Percentiles rank a stretch among this genome's conserved stretches.
phyloP scores from a whole-genome alignment of 139 green algal genomes.

The Coccomyxa sp. region DNA sequence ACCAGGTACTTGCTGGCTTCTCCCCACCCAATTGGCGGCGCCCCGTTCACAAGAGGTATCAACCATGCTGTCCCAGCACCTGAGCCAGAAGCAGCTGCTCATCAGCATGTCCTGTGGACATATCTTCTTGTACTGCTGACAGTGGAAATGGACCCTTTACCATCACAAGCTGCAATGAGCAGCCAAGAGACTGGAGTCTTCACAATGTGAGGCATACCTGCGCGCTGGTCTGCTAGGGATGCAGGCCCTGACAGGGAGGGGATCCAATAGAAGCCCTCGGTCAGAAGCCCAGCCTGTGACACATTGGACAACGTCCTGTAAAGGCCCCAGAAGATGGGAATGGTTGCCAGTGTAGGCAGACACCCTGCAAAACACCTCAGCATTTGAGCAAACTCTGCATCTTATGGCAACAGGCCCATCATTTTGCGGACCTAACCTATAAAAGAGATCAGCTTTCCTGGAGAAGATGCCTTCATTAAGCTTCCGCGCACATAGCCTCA shows the following conservation, averaged over 20 bases:
- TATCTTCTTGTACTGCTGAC: neutral
- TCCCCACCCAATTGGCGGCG: constrained; percentile 90
- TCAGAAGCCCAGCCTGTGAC: constrained; percentile 28
- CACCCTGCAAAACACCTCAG: constrained; percentile 72
- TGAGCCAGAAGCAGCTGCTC: constrained; percentile 2
- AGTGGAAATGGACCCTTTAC: neutral
- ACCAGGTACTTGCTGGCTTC: constrained; percentile 78
- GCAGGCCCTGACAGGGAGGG: constrained; percentile 69
- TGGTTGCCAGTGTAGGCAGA: constrained; percentile 83
- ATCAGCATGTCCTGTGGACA: no score
- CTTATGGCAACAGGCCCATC: no score
- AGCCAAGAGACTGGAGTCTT: no score
- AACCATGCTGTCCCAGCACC: constrained; percentile 72
- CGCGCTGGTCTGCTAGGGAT: constrained; percentile 32
- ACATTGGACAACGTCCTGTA: constrained; percentile 73
- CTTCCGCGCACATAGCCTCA: no score
- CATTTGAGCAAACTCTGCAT: no score
- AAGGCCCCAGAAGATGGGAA: constrained; percentile 91
- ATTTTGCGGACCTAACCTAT: no score
- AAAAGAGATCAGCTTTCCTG: no score
- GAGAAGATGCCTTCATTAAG: no score
- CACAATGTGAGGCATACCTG: no score
- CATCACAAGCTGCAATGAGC: neutral
- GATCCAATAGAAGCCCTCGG: constrained; percentile 87
- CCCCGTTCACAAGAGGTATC: constrained; percentile 79